A percentile compares a stretch with the other conserved stretches of the same genome.
Conservation (phyloP, 1,284 basidiomycete species). For the Boletus holoroseus region DNA sequence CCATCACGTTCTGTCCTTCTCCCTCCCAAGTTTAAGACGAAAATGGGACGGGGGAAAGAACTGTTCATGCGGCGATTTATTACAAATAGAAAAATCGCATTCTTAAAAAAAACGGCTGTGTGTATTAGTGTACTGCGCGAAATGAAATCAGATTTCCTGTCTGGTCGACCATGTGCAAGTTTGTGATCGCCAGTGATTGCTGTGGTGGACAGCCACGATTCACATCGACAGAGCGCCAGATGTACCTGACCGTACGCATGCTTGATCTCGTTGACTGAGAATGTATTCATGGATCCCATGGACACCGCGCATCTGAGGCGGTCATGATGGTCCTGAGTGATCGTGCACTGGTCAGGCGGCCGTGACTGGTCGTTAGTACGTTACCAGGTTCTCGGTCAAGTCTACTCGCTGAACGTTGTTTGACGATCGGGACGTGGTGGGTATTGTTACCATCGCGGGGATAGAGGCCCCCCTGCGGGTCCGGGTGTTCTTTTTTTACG, state of each 20-base stretch:
- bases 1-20: conserved; percentile 41
- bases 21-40: conserved; percentile 17
- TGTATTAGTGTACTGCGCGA: background rate
- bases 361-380: no score
- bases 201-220: background rate
- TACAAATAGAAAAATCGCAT: background rate
- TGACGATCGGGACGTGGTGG: no score
- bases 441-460: no score
- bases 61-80: background rate
- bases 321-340: no score
- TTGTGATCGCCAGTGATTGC: background rate
- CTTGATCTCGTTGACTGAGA: background rate
- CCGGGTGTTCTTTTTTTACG: background rate
- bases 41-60: background rate
- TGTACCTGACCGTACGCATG: background rate
- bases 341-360: no score
- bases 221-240: background rate
- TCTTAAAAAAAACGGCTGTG: background rate
- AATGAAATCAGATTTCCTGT: background rate
- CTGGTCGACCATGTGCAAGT: background rate
- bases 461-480: no score
- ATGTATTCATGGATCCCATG: background rate
- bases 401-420: no score
- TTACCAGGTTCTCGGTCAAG: no score
- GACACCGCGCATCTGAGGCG: background rate